Evolutionary conservation across 768 basidiomycete species (phyloP).

Genomic region (Favolaschia claudopus): DNA sequence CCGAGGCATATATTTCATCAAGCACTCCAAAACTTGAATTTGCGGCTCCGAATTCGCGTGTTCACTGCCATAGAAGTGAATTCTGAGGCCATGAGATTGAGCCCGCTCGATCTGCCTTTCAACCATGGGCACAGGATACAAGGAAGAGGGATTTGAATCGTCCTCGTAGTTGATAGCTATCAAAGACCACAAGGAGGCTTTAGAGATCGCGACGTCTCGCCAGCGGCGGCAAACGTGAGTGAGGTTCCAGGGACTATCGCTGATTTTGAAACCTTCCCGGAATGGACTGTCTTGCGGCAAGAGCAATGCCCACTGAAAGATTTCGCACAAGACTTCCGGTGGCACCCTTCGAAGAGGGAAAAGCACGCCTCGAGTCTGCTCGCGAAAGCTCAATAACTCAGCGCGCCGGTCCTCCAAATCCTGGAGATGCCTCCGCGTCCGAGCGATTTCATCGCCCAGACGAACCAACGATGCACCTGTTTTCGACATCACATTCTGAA

Average conservation of each 20-base stretch:
- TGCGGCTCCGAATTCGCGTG: neutral
- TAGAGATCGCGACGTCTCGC: neutral
- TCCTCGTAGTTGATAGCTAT: neutral
- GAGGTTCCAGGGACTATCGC: neutral
- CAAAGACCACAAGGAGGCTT: neutral
- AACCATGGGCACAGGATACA: neutral
- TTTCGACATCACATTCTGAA: too few relatives aligned
- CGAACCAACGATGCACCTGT: too few relatives aligned
- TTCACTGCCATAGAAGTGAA: slow-evolving; percentile 1
- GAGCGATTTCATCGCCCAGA: too few relatives aligned
- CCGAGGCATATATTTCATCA: neutral
- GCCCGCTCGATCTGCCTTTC: neutral
- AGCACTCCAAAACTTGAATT: neutral
- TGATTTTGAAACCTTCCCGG: too few relatives aligned
- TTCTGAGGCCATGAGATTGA: neutral
- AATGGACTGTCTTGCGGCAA: neutral
- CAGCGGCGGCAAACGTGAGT: neutral
- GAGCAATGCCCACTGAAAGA: neutral
- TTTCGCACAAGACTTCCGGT: too few relatives aligned
- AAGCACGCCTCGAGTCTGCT: too few relatives aligned
- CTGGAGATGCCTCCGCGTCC: too few relatives aligned
- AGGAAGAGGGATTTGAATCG: too few relatives aligned
- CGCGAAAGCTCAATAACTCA: too few relatives aligned
- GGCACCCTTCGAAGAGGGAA: too few relatives aligned
- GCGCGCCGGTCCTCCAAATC: too few relatives aligned